phyloP scores from a whole-genome alignment of 495 filamentous ascomycete genomes.

The Podospora appendiculata region DNA sequence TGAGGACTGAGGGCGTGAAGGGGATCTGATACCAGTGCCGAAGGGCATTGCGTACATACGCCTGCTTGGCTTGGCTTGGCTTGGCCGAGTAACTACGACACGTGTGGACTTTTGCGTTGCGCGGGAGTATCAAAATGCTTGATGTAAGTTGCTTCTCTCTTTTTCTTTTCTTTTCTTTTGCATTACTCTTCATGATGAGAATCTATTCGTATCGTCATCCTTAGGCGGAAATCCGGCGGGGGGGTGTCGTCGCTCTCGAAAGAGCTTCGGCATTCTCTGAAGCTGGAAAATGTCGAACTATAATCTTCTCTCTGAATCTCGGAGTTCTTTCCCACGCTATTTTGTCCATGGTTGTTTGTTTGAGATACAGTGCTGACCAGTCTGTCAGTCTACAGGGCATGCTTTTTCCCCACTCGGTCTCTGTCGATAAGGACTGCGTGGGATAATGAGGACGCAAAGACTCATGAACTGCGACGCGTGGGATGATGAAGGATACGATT shows the following conservation, averaged over 20 bases:
- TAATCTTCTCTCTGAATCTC: constrained; percentile 59
- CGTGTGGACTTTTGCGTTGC: too few relatives aligned
- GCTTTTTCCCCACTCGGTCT: too few relatives aligned
- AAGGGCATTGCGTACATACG: too few relatives aligned
- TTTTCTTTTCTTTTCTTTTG: neutral
- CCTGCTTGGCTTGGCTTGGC: too few relatives aligned
- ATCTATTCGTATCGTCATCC: constrained; percentile 56
- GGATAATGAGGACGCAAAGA: too few relatives aligned
- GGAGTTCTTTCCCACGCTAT: neutral
- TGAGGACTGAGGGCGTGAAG: constrained; percentile 37
- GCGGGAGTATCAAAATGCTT: neutral
- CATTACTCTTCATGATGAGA: constrained; percentile 43
- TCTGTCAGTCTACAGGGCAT: neutral
- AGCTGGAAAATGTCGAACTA: constrained; percentile 41
- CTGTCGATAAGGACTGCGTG: too few relatives aligned
- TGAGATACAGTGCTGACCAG: neutral
- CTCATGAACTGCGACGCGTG: too few relatives aligned
- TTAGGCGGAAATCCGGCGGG: constrained; percentile 47
- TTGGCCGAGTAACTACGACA: too few relatives aligned
- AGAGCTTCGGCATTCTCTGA: constrained; percentile 14
- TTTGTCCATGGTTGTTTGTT: neutral
- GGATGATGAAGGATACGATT: too few relatives aligned
- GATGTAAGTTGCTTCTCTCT: neutral
- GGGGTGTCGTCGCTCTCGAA: constrained; percentile 11
- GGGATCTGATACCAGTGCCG: too few relatives aligned